Percentiles rank a stretch among this genome's conserved stretches.
Conservation (phyloP, 2,329 filamentous ascomycete species). For the Knoxdaviesia capensis region DNA sequence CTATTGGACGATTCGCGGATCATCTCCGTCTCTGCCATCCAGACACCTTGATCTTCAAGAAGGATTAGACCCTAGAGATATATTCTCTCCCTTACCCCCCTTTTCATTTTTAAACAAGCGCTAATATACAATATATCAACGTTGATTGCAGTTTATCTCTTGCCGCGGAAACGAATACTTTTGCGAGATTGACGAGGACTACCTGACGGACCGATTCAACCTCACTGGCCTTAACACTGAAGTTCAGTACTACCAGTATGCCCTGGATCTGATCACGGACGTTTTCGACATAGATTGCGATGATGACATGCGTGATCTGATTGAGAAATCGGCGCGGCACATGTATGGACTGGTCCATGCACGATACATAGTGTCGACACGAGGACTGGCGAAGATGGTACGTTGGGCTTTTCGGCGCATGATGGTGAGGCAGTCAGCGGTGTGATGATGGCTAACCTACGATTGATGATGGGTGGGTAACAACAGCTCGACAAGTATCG, state of each 20-base stretch:
- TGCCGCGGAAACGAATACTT: constrained; percentile 98
- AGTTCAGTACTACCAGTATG: constrained; percentile 98
- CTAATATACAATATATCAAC: background rate
- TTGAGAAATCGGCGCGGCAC: constrained; percentile 91
- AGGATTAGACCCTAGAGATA: background rate
- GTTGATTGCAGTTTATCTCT: constrained; percentile 63
- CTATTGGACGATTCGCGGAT: background rate
- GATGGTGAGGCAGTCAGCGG: background rate
- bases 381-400: constrained; percentile 93
- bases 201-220: constrained; percentile 95
- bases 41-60: too few species aligned
- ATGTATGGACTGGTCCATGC: constrained; percentile 93
- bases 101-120: background rate
- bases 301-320: constrained; percentile 93
- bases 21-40: background rate
- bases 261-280: constrained; percentile 88
- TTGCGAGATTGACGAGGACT: constrained; percentile 98
- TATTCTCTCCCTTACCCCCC: background rate
- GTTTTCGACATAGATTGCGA: constrained; percentile 98
- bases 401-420: constrained; percentile 7
- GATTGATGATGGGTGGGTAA: background rate
- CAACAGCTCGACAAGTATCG: constrained; percentile 92
- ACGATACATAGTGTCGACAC: constrained; percentile 87
- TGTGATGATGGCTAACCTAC: background rate
- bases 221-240: constrained; percentile 91